Conservation (phyloP, 805 yeast species). For the Kodamaea leandrae region DNA sequence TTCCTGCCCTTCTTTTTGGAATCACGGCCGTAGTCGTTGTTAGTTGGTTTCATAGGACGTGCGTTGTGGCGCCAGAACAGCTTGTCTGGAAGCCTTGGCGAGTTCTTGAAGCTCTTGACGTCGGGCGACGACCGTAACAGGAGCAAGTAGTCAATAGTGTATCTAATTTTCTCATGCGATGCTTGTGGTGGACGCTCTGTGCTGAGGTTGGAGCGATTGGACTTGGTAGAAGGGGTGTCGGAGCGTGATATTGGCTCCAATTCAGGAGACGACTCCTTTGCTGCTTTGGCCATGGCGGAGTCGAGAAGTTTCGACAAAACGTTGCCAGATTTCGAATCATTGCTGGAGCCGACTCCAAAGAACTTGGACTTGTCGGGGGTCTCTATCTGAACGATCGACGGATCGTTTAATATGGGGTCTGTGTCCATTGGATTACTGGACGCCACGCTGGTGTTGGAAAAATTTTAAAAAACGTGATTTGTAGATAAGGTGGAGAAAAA, state of each 20-base stretch:
- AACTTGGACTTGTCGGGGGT: slow-evolving; percentile 7
- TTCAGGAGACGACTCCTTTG: slow-evolving; percentile 43
- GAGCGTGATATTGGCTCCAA: slow-evolving; percentile 14
- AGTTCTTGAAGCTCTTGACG: slow-evolving; percentile 27
- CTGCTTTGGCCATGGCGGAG: slow-evolving; percentile 48
- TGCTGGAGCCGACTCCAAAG: slow-evolving; percentile 6
- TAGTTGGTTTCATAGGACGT: slow-evolving; percentile 9
- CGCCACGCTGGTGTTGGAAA: no score
- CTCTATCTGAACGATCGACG: slow-evolving; percentile 26
- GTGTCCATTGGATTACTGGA: no score
- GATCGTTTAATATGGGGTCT: slow-evolving; percentile 29
- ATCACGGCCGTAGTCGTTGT: slow-evolving; percentile 8
- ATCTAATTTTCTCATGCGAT: slow-evolving; percentile 13
- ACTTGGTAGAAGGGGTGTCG: not conserved
- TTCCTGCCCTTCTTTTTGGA: slow-evolving; percentile 17
- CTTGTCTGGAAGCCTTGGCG: slow-evolving; percentile 42
- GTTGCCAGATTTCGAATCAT: slow-evolving; percentile 29
- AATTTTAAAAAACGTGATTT: not conserved
- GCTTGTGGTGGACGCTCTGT: not conserved
- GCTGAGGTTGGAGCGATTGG: not conserved
- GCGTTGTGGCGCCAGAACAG: slow-evolving; percentile 47
- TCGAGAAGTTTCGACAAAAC: slow-evolving; percentile 43
- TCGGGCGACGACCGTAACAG: slow-evolving; percentile 35
- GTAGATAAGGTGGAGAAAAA: not conserved
- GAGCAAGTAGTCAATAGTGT: slow-evolving; percentile 29